Evolutionary conservation across 768 basidiomycete species (phyloP), one percentile per base, ranked within the genome.

Genomic region (Boletellus sp.): DNA sequence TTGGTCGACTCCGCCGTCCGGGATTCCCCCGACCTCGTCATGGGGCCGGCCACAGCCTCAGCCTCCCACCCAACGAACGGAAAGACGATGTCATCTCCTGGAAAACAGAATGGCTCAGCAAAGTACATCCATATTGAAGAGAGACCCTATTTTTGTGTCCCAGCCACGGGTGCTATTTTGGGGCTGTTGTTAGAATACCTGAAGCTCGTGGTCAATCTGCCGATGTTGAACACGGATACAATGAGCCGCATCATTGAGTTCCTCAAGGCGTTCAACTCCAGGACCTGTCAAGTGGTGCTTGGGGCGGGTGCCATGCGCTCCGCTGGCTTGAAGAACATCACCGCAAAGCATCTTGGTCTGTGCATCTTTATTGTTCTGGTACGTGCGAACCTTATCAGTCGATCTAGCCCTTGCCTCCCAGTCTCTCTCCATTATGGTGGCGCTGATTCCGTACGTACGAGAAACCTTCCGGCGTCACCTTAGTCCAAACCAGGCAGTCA

Each of bases 291-390:
- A 66, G 94, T 98, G 39, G 96, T 99, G 1, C 76, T 99, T 9
- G 96, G 96, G 3, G 96, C 96, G 9, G 96, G 96, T 13, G 96
- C 96, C n/a, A 97, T 98, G 94, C 78, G 94, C 37, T 94, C 91
- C 16, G 96, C 96, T 17, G 96, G 96, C 6, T 71, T 99, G 61
- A 97, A 91, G 71, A 95, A 98, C 65, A 99, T 99, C 64, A 97
- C 96, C 0, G 96, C 96, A 35, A 96, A 93, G 68, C 95, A 99
- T 74, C 78, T 99, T 20, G 94, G 93, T 90, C 55, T 53, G 80
- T 56, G 52, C 51, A 8, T 34, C 47, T 47, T 33, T 40, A 40
- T 52, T 48, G 59, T 65, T 60, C 48, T 61, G 23, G 31, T 33
- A 37, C 37, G 41, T 55, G 56, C 33, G 44, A 65, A 51, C 40